phyloP scores from a whole-genome alignment of 2,329 filamentous ascomycete species.

The Cytospora chrysosperma region DNA sequence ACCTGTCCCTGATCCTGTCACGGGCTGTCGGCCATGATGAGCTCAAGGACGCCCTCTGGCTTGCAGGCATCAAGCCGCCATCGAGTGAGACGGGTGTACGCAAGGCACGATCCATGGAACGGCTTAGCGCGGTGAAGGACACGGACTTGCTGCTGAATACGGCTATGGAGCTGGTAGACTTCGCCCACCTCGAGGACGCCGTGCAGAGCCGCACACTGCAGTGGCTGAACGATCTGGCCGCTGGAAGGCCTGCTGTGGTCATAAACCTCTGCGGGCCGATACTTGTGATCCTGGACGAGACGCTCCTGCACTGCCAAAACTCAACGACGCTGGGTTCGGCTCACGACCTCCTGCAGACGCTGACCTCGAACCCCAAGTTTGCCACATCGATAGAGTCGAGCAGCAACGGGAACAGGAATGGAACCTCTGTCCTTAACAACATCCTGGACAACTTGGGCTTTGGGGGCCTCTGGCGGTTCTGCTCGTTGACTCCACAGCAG shows the following conservation, averaged over 20 bases:
- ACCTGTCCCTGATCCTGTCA: constrained; percentile 59
- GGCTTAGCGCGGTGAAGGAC: constrained; percentile 52
- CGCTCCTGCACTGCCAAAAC: constrained; percentile 64
- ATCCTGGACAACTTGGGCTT: constrained; percentile 62
- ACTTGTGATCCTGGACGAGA: constrained; percentile 57
- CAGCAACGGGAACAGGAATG: constrained; percentile 19
- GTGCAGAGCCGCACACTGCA: constrained; percentile 58
- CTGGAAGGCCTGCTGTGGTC: constrained; percentile 54
- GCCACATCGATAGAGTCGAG: constrained; percentile 46
- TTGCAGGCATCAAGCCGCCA: constrained; percentile 51
- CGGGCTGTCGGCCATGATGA: constrained; percentile 58
- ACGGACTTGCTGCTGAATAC: constrained; percentile 62
- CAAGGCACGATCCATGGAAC: constrained; percentile 42
- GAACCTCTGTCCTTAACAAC: constrained; percentile 42
- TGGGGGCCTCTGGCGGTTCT: constrained; percentile 60
- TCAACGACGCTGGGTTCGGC: constrained; percentile 58
- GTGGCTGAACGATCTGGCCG: constrained; percentile 60
- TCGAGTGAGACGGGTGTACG: constrained; percentile 39
- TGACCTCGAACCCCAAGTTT: constrained; percentile 56
- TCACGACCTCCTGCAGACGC: constrained; percentile 57
- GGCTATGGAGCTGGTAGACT: constrained; percentile 65
- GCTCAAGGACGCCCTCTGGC: constrained; percentile 62
- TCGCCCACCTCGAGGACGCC: constrained; percentile 61
- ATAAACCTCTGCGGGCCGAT: constrained; percentile 59
- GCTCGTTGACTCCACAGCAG: constrained; percentile 46